phyloP scores from a whole-genome alignment of 352 stramenopile species.

The Globisporangium sylvaticum region DNA sequence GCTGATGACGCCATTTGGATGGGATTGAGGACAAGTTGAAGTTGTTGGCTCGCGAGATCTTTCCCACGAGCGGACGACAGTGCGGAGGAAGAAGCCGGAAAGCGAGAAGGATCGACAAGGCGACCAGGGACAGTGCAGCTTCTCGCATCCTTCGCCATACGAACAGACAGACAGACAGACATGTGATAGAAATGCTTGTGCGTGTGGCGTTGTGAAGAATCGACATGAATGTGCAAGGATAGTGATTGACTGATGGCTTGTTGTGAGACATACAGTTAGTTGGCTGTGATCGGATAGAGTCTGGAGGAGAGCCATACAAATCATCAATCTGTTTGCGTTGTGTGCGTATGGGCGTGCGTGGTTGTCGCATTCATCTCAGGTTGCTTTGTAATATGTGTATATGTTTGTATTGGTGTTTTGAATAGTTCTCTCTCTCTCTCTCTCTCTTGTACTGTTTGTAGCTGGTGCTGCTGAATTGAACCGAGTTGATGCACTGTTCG shows the following conservation, averaged over 20 bases:
- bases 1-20: neutral
- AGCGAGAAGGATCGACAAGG: neutral
- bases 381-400: neutral
- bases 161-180: neutral
- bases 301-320: neutral
- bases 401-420: neutral
- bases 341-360: neutral
- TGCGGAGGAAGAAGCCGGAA: neutral
- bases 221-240: too few species aligned
- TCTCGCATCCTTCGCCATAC: neutral
- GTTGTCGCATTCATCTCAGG: neutral
- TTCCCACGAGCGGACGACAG: neutral
- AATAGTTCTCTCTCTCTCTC: too few species aligned
- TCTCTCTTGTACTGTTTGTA: neutral
- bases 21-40: neutral
- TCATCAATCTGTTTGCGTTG: neutral
- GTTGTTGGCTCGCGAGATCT: neutral
- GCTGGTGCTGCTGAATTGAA: neutral
- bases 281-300: neutral
- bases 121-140: conserved; percentile 3
- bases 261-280: too few species aligned
- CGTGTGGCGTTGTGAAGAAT: neutral
- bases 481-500: neutral
- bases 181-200: too few species aligned
- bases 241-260: neutral